These are phyloP conservation scores for Gossypium rotundifolium DNA, from an alignment of 345 rosid species.

Conservation along the genomic window DNA sequence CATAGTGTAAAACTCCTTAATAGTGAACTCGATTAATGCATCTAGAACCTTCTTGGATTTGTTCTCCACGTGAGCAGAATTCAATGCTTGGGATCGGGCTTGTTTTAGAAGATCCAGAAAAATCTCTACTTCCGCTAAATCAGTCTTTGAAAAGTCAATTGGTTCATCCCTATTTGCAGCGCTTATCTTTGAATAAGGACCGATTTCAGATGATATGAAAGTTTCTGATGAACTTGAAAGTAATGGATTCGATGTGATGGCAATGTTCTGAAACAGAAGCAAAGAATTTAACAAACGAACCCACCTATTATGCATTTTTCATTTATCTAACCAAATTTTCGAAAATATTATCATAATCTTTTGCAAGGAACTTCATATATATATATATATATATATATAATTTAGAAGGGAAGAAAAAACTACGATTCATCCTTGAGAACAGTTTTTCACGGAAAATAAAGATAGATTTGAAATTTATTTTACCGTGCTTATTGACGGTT, in stretches of 20 bases:
- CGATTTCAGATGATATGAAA: neutral
- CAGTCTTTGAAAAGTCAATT: neutral
- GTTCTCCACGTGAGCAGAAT: slow-evolving; percentile 17
- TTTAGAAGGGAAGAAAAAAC: neutral
- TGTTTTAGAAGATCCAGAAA: slow-evolving; percentile 19
- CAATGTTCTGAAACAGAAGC: slow-evolving; percentile 11
- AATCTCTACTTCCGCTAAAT: slow-evolving; percentile 7
- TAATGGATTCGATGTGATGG: neutral
- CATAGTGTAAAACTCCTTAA: slow-evolving; percentile 2
- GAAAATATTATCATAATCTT: neutral
- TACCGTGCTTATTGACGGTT: neutral
- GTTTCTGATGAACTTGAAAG: slow-evolving; percentile 1
- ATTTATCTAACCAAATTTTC: neutral
- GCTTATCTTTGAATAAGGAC: slow-evolving; percentile 2
- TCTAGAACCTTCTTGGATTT: slow-evolving; percentile 33
- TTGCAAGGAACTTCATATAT: neutral
- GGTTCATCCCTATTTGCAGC: neutral
- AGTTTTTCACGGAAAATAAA: neutral
- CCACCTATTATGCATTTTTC: too few relatives aligned
- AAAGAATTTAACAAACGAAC: neutral
- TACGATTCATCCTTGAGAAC: neutral
- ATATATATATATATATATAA: neutral
- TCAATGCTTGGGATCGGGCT: slow-evolving; percentile 23
- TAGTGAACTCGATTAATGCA: slow-evolving; percentile 16
- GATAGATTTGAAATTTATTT: neutral